Conservation (phyloP, 202 grass and related monocot species). For the Setaria viridis region DNA sequence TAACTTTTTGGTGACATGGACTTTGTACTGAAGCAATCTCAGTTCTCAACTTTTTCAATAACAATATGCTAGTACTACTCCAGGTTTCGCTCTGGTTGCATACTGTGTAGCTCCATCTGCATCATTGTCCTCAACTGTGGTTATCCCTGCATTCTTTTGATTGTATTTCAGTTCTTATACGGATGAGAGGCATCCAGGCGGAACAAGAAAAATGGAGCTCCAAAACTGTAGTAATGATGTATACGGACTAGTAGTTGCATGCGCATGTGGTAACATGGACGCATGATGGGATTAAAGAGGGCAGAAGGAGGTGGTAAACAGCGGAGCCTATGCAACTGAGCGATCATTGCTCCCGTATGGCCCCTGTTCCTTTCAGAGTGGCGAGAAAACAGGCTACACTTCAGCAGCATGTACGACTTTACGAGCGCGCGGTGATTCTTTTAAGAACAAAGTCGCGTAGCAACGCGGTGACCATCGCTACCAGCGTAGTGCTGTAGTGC, state of each 20-base stretch:
- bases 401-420: background rate
- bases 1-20: background rate
- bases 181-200: background rate
- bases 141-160: background rate
- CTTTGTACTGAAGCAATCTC: too few species aligned
- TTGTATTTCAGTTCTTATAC: background rate
- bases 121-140: background rate
- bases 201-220: background rate
- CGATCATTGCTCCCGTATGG: slow-evolving; percentile 17
- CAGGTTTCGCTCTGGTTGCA: too few species aligned
- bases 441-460: slow-evolving; percentile 2
- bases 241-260: background rate
- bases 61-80: too few species aligned
- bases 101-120: background rate
- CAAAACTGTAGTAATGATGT: background rate
- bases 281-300: background rate
- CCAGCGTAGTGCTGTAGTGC: background rate
- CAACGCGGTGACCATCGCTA: slow-evolving; percentile 5
- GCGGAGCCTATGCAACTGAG: background rate
- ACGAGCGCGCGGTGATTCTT: slow-evolving; percentile 8
- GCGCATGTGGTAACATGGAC: background rate
- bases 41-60: too few species aligned
- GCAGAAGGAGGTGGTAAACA: background rate
- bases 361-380: background rate
- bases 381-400: background rate